Percentiles rank a stretch among this genome's conserved stretches.
Evolutionary conservation across 495 filamentous ascomycete species (phyloP).

Genomic region (Neurospora terricola): DNA sequence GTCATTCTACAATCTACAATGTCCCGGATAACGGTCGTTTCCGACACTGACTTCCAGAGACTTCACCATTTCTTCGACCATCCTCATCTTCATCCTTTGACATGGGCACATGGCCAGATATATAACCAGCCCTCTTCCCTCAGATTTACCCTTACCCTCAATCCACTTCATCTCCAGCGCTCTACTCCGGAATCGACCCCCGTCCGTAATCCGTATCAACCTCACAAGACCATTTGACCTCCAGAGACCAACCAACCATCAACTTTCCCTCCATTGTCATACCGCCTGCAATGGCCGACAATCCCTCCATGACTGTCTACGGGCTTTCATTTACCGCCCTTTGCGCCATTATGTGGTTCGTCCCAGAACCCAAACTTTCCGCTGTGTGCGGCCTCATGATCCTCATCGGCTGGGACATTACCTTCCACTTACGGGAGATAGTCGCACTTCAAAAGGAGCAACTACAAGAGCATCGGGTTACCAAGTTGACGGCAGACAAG

Average conservation of each 20-base stretch:
- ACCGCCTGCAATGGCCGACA: too few species aligned
- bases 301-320: too few species aligned
- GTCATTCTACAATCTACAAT: too few species aligned
- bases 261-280: too few species aligned
- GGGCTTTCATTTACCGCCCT: too few species aligned
- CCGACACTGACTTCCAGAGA: too few species aligned
- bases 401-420: background rate
- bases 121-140: background rate
- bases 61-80: too few species aligned
- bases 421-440: background rate
- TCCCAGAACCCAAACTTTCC: background rate
- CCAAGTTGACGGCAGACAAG: background rate
- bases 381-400: too few species aligned
- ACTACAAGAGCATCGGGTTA: background rate
- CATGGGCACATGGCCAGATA: background rate
- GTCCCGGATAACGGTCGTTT: too few species aligned
- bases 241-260: background rate
- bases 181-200: background rate
- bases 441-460: background rate
- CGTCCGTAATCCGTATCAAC: background rate
- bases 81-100: background rate
- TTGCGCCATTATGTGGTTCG: background rate
- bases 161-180: background rate
- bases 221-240: background rate
- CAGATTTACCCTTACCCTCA: background rate